Evolutionary conservation across 176 grass and related monocot genomes (phyloP).

Genomic region (Elymus sibiricus): DNA sequence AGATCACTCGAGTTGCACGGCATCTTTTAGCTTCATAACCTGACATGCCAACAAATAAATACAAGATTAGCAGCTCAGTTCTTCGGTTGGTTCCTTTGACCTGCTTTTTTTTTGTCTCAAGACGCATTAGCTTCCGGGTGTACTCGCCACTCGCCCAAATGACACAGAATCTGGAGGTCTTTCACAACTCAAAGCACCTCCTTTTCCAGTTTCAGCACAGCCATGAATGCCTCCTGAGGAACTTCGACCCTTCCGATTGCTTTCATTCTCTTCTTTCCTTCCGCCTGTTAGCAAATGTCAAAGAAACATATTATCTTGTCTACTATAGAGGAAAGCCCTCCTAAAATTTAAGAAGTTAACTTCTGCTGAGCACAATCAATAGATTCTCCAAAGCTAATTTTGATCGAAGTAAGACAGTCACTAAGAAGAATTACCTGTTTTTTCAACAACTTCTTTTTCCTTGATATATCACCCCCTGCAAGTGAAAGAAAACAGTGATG

Average conservation of each 20-base stretch:
- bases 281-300: slow-evolving; percentile 63
- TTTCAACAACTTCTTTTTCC: slow-evolving; percentile 96
- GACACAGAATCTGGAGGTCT: not conserved
- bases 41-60: not conserved
- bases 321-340: not conserved
- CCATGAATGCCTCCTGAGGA: slow-evolving; percentile 98
- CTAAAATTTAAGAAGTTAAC: not conserved
- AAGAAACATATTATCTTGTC: not conserved
- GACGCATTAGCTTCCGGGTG: not conserved
- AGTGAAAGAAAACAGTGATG: slow-evolving; percentile 24
- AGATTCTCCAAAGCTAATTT: not conserved
- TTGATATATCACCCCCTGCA: slow-evolving; percentile 90
- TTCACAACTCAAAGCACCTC: slow-evolving; percentile 66
- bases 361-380: not conserved
- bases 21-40: not conserved
- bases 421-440: slow-evolving; percentile 68
- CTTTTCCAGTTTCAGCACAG: slow-evolving; percentile 89
- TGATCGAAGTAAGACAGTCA: not conserved
- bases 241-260: slow-evolving; percentile 94
- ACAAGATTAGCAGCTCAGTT: slow-evolving; percentile 15
- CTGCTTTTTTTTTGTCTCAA: not conserved
- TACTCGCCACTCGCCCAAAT: not conserved
- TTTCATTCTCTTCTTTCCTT: slow-evolving; percentile 99
- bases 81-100: not conserved
- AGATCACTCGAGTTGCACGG: not conserved